phyloP scores from a whole-genome alignment of 345 rosid species.

The Kernera saxatilis region DNA sequence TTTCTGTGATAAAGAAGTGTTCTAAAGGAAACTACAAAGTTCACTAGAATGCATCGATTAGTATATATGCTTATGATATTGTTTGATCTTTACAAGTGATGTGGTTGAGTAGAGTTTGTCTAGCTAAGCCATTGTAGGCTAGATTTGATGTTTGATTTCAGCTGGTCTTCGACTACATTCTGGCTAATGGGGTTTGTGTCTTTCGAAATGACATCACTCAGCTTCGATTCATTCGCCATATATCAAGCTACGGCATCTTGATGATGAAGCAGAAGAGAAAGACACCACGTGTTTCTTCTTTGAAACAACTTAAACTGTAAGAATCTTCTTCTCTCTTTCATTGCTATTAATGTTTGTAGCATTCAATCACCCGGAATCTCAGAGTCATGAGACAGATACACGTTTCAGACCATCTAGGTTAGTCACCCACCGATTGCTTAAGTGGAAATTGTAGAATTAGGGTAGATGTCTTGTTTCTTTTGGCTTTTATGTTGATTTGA shows the following conservation, averaged over 20 bases:
- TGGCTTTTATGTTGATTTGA: no score
- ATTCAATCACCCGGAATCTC: neutral
- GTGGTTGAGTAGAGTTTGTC: neutral
- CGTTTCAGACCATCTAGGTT: constrained; percentile 17
- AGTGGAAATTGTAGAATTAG: no score
- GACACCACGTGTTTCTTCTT: constrained; percentile 19
- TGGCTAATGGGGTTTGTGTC: neutral
- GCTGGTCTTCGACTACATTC: neutral
- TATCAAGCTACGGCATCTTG: constrained; percentile 37
- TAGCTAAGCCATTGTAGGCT: neutral
- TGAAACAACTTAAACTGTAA: constrained; percentile 41
- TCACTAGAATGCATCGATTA: neutral
- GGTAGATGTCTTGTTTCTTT: no score
- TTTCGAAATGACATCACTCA: constrained; percentile 19
- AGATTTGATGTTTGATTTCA: neutral
- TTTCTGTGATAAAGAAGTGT: neutral
- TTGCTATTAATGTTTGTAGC: neutral
- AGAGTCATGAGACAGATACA: neutral
- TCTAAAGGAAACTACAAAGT: neutral
- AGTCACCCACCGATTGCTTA: no score
- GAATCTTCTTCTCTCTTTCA: constrained; percentile 15
- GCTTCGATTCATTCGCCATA: constrained; percentile 74
- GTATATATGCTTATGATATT: neutral
- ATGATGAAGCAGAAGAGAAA: constrained; percentile 35
- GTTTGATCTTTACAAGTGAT: constrained; percentile 10